Percentiles rank a stretch among this genome's conserved stretches.
Evolutionary conservation across 2,329 filamentous ascomycete species (phyloP).

Genomic region (Microsporum ferrugineum): DNA sequence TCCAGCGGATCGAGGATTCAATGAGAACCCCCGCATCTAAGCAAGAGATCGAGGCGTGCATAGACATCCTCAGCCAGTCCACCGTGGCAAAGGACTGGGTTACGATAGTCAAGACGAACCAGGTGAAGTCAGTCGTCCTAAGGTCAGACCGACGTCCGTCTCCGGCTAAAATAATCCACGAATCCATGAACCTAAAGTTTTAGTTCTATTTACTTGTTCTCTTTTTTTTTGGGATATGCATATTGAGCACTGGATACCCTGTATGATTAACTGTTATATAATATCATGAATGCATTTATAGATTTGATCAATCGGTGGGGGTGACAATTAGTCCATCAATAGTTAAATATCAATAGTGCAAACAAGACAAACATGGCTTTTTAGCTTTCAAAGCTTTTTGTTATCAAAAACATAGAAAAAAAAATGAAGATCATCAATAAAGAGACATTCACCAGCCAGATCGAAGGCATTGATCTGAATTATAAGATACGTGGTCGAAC

Average conservation of each 20-base stretch:
- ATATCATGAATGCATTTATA: neutral
- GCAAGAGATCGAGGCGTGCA: constrained; percentile 37
- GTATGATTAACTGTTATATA: neutral
- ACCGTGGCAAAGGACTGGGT: constrained; percentile 41
- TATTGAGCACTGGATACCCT: constrained; percentile 2
- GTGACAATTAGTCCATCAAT: no score
- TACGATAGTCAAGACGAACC: constrained; percentile 36
- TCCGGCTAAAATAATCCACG: neutral
- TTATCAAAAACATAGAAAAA: neutral
- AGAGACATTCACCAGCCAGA: neutral
- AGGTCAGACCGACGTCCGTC: constrained; percentile 15
- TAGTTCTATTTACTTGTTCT: neutral
- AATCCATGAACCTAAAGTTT: neutral
- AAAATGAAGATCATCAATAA: neutral
- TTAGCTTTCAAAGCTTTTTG: constrained; percentile 1
- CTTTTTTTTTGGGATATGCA: neutral
- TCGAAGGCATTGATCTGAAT: neutral
- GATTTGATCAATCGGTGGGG: neutral
- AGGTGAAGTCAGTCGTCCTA: constrained; percentile 37
- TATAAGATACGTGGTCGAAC: neutral
- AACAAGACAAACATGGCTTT: constrained; percentile 3
- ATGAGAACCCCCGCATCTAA: constrained; percentile 41
- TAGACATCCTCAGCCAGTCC: constrained; percentile 38
- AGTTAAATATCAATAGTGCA: neutral
- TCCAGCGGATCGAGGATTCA: constrained; percentile 58